Conservation (phyloP, 306 rosid species). For the Malus domestica region ASM211411v1 NC_041805.1:26337501-26338000, state of each 20-base stretch:
- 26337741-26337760: slow-evolving; percentile 13
- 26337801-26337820: slow-evolving; percentile 19
- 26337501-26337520: slow-evolving; percentile 48
- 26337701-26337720: background rate
- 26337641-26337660: slow-evolving; percentile 3
- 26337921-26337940: too few relatives aligned
- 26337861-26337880: slow-evolving; percentile 96
- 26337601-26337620: too few relatives aligned
- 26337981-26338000: too few relatives aligned
- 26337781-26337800: background rate
- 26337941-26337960: fast-evolving
- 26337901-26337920: too few relatives aligned
- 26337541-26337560: slow-evolving; percentile 37
- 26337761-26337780: background rate
- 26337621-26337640: background rate
- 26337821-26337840: slow-evolving; percentile 89
- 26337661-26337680: background rate
- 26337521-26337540: slow-evolving; percentile 56
- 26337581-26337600: too few relatives aligned
- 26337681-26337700: background rate
- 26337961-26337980: too few relatives aligned
- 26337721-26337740: background rate
- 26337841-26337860: slow-evolving; percentile 64
- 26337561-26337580: slow-evolving; percentile 36
- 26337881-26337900: slow-evolving; percentile 44